phyloP scores from a whole-genome alignment of 257 asterid genomes.

The Plantago major region DNA sequence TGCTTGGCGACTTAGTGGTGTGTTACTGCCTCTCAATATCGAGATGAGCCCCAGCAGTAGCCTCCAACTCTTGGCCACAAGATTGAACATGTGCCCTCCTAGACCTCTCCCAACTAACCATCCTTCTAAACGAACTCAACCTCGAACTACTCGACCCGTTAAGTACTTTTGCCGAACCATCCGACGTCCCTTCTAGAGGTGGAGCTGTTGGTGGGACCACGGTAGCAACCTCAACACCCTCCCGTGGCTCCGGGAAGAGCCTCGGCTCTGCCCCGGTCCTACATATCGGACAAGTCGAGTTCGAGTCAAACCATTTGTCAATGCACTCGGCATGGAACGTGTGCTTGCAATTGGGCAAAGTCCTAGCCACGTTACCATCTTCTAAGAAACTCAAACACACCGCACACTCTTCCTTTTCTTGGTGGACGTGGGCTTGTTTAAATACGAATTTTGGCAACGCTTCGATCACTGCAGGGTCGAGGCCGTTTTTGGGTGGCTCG shows the following conservation, averaged over 20 bases:
- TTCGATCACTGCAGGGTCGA: slow-evolving; percentile 46
- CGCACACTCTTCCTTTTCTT: slow-evolving; percentile 45
- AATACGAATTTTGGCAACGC: slow-evolving; percentile 45
- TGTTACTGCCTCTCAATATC: slow-evolving; percentile 50
- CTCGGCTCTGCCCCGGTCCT: slow-evolving; percentile 64
- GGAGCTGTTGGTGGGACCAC: slow-evolving; percentile 42
- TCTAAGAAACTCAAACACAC: slow-evolving; percentile 57
- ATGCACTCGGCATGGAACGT: slow-evolving; percentile 71
- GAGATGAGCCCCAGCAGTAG: slow-evolving; percentile 31
- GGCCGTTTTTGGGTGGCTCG: slow-evolving; percentile 51
- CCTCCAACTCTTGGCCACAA: slow-evolving; percentile 35
- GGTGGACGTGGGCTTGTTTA: slow-evolving; percentile 13
- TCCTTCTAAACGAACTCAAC: slow-evolving; percentile 65
- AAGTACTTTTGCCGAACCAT: slow-evolving; percentile 24
- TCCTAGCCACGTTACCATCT: slow-evolving; percentile 62
- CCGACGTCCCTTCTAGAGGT: slow-evolving; percentile 28
- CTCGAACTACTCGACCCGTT: slow-evolving; percentile 52
- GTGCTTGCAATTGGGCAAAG: slow-evolving; percentile 74
- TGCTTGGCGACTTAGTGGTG: too few relatives aligned
- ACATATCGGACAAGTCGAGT: slow-evolving; percentile 77
- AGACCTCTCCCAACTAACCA: slow-evolving; percentile 64
- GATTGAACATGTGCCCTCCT: slow-evolving; percentile 39
- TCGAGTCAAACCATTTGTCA: slow-evolving; percentile 61
- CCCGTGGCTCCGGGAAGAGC: slow-evolving; percentile 50
- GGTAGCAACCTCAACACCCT: slow-evolving; percentile 27